Conservation (phyloP, 192 early-diverging fungal species). For the Coemansia sp. region DNA sequence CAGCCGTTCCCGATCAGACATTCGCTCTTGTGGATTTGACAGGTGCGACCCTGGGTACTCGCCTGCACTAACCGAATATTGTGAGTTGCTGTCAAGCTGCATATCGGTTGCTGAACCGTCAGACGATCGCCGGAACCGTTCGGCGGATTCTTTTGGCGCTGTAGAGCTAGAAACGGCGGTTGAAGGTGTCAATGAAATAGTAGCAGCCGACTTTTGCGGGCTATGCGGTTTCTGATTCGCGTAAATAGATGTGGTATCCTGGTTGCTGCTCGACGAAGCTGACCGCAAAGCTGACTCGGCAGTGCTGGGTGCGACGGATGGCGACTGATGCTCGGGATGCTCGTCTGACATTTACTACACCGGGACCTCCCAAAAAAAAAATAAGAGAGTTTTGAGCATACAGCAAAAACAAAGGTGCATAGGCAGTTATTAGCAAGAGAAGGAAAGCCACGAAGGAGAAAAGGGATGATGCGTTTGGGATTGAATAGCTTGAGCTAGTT, state of each 20-base stretch:
- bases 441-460: conserved; percentile 4
- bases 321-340: conserved; percentile 21
- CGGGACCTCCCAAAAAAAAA: not conserved
- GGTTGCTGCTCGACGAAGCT: not conserved
- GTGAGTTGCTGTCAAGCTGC: conserved; percentile 18
- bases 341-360: conserved; percentile 53
- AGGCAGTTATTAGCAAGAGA: not conserved
- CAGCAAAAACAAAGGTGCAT: conserved; percentile 4
- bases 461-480: not conserved
- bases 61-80: conserved; percentile 3
- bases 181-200: not conserved
- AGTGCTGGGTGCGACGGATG: conserved; percentile 12
- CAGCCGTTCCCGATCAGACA: not conserved
- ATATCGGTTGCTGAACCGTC: conserved; percentile 9
- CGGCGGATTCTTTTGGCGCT: not conserved
- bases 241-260: not conserved
- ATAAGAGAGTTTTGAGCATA: conserved; percentile 6
- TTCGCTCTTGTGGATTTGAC: not conserved
- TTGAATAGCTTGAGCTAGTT: not conserved
- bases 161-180: not conserved
- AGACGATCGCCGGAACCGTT: conserved; percentile 1
- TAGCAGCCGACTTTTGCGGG: not conserved
- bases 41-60: not conserved
- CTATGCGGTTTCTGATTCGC: not conserved
- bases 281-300: conserved; percentile 5